A percentile compares a stretch with the other conserved stretches of the same genome.
These are phyloP conservation scores for Henckelia pumila DNA, from an alignment of 257 asterid species.

Conservation along the genomic window DNA sequence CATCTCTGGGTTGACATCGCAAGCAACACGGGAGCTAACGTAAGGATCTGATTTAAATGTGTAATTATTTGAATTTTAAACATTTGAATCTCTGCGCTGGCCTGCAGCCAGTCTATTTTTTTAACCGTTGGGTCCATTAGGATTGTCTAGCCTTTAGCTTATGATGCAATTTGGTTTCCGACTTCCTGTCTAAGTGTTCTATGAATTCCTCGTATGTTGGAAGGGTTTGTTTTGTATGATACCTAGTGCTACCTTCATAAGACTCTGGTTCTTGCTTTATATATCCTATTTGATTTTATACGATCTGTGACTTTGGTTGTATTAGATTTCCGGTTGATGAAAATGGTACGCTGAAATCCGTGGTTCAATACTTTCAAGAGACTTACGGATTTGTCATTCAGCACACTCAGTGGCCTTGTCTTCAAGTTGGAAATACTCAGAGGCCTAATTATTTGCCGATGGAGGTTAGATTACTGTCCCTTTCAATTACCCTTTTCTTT, in stretches of 20 bases:
- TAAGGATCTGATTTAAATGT: slow-evolving; percentile 20
- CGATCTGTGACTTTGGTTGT: not conserved
- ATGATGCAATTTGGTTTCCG: not conserved
- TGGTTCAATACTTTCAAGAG: slow-evolving; percentile 42
- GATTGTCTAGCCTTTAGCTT: not conserved
- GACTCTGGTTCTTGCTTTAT: not conserved
- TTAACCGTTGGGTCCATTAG: not conserved
- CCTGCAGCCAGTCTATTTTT: not conserved
- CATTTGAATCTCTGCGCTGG: not conserved
- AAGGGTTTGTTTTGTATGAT: not conserved
- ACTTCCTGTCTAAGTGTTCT: not conserved
- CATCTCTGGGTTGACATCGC: slow-evolving; percentile 52
- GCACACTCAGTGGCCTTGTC: slow-evolving; percentile 40
- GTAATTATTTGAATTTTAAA: slow-evolving; percentile 4
- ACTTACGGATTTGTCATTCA: slow-evolving; percentile 38
- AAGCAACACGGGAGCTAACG: slow-evolving; percentile 56
- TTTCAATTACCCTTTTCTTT: not conserved
- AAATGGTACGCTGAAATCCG: slow-evolving; percentile 35
- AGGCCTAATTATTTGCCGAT: slow-evolving; percentile 52
- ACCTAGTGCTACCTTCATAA: not conserved
- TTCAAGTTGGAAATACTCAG: slow-evolving; percentile 40
- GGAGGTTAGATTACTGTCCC: slow-evolving; percentile 57
- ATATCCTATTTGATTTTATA: not conserved
- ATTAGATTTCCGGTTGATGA: slow-evolving; percentile 41
- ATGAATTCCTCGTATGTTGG: not conserved